These are phyloP conservation scores for Coelastrella sp. DNA, from an alignment of 139 green algal genomes.

Conservation along the genomic window DNA sequence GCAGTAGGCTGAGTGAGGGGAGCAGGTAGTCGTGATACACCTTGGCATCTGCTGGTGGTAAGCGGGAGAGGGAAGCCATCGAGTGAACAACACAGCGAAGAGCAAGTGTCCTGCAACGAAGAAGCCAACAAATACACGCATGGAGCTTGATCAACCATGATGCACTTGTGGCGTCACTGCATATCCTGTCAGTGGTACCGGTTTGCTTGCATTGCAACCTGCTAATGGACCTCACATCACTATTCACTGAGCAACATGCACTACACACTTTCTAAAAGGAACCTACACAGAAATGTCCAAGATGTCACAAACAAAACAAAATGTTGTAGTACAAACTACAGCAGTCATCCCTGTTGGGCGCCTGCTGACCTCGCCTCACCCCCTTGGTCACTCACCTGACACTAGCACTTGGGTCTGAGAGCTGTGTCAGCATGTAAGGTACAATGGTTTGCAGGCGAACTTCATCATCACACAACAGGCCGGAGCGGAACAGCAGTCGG, in stretches of 20 bases:
- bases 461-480: constrained; percentile 78
- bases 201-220: no score
- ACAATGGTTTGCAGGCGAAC: constrained; percentile 84
- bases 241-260: no score
- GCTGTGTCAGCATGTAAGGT: constrained; percentile 86
- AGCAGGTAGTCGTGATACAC: constrained; percentile 96
- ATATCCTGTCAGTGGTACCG: no score
- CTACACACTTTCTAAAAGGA: no score
- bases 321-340: no score
- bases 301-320: no score
- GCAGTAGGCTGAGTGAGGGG: constrained; percentile 88
- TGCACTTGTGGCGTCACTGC: no score
- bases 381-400: constrained; percentile 21
- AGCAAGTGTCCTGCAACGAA: constrained; percentile 57
- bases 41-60: constrained; percentile 39
- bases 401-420: constrained; percentile 48
- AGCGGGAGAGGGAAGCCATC: constrained; percentile 39
- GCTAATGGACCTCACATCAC: no score
- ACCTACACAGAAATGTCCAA: no score
- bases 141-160: no score
- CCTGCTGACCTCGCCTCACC: not conserved
- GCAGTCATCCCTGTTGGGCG: no score
- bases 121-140: no score
- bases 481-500: constrained; percentile 70
- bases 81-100: constrained; percentile 66